These are phyloP conservation scores for Nidularia sp. DNA, from an alignment of 768 basidiomycete species.

Conservation along the genomic window DNA sequence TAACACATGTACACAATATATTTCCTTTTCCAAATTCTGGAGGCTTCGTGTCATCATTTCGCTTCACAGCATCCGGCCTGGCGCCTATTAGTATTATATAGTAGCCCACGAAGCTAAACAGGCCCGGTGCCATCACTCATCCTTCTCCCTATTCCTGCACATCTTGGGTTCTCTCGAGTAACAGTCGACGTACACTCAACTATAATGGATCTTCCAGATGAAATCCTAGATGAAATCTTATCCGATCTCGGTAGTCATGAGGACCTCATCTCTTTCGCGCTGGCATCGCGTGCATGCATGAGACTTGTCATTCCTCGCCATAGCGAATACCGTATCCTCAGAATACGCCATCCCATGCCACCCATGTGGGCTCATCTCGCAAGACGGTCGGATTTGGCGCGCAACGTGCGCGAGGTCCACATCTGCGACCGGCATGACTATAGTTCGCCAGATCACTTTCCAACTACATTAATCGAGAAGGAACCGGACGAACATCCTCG, in stretches of 20 bases:
- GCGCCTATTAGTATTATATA: no score
- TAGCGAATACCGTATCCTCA: constrained; percentile 45
- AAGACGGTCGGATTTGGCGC: constrained; percentile 39
- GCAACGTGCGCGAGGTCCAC: constrained; percentile 42
- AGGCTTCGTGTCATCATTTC: no score
- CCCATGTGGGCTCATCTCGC: constrained; percentile 50
- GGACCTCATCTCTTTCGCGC: constrained; percentile 41
- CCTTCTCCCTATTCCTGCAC: no score
- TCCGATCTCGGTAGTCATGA: constrained; percentile 34
- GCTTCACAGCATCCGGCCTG: no score
- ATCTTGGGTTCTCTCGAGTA: no score
- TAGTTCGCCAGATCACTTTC: constrained; percentile 34
- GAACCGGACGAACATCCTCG: constrained; percentile 14
- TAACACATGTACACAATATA: no score
- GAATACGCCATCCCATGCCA: constrained; percentile 33
- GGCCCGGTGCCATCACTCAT: no score
- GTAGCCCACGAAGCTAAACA: no score
- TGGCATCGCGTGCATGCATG: constrained; percentile 33
- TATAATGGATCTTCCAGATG: constrained; percentile 28
- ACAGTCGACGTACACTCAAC: no score
- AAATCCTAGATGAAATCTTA: constrained; percentile 44
- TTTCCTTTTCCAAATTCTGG: no score
- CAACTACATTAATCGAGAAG: constrained; percentile 29
- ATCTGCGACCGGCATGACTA: constrained; percentile 35
- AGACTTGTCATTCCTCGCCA: constrained; percentile 40